These are phyloP conservation scores for Melastoma candidum DNA, from an alignment of 441 rosid genomes.

Conservation along the genomic window DNA sequence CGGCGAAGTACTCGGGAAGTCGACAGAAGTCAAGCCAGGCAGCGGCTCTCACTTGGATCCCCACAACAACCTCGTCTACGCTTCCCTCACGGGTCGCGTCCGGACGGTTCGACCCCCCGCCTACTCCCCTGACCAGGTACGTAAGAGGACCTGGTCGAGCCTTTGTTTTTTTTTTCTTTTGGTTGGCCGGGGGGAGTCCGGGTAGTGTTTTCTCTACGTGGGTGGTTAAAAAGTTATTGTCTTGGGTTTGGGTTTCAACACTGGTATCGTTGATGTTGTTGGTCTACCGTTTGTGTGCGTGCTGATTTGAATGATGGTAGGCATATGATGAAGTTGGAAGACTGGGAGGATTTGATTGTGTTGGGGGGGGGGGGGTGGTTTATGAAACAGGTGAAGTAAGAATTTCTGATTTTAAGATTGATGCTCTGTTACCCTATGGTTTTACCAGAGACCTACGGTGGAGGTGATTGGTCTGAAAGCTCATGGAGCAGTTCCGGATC, in stretches of 20 bases:
- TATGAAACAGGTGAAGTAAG: too few species aligned
- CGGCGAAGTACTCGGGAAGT: slow-evolving; percentile 37
- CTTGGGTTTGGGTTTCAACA: not conserved
- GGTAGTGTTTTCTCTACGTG: too few species aligned
- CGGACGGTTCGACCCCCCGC: slow-evolving; percentile 39
- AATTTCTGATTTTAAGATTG: too few species aligned
- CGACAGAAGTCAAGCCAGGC: slow-evolving; percentile 54
- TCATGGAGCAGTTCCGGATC: slow-evolving; percentile 73
- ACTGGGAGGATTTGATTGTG: too few species aligned
- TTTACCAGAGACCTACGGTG: slow-evolving; percentile 53
- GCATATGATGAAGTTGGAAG: too few species aligned
- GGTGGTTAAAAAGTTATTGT: too few species aligned
- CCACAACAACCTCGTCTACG: slow-evolving; percentile 49
- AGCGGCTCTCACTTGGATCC: slow-evolving; percentile 60
- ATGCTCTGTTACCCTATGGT: too few species aligned
- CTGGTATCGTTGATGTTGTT: too few species aligned
- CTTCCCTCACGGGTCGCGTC: slow-evolving; percentile 65
- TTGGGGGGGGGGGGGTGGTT: too few species aligned
- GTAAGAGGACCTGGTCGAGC: not conserved
- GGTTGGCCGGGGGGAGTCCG: not conserved
- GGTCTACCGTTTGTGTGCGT: too few species aligned
- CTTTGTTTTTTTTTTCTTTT: not conserved
- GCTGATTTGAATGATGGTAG: too few species aligned
- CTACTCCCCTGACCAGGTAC: slow-evolving; percentile 65
- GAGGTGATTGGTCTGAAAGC: slow-evolving; percentile 82